Conservation (phyloP, 352 stramenopile species). For the Pythium myriotylum region DNA sequence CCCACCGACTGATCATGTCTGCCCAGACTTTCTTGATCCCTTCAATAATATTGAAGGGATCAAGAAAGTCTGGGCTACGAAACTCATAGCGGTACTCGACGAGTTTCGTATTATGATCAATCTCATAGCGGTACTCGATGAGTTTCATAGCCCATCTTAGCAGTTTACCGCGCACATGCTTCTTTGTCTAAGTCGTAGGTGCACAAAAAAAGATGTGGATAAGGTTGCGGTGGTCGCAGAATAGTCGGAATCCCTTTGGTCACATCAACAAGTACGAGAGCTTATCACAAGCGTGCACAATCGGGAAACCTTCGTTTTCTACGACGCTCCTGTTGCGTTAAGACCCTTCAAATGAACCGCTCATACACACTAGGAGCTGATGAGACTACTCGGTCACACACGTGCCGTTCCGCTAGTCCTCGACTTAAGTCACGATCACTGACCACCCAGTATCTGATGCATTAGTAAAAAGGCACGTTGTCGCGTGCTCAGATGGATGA, state of each 20-base stretch:
- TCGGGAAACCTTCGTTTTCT: constrained; percentile 32
- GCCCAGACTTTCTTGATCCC: constrained; percentile 24
- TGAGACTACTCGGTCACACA: constrained; percentile 19
- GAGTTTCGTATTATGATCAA: constrained; percentile 24
- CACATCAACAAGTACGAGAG: constrained; percentile 26
- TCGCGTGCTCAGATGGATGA: too few species aligned
- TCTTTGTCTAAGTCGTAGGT: constrained; percentile 4
- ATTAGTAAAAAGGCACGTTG: constrained; percentile 21
- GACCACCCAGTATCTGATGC: constrained; percentile 26
- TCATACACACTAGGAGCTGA: constrained; percentile 19
- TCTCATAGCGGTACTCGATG: constrained; percentile 8
- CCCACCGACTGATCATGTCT: background rate
- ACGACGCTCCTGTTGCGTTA: constrained; percentile 26
- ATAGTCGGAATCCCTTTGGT: constrained; percentile 25
- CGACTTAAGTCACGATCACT: constrained; percentile 25
- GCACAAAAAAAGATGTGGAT: constrained; percentile 26
- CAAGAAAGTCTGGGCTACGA: constrained; percentile 25
- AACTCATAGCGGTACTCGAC: constrained; percentile 12
- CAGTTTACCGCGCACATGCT: constrained; percentile 17
- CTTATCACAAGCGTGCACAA: constrained; percentile 25
- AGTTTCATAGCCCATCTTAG: constrained; percentile 23
- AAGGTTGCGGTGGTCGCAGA: constrained; percentile 29
- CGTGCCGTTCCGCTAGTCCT: constrained; percentile 3
- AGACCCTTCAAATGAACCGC: constrained; percentile 23
- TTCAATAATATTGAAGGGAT: constrained; percentile 26